Base-by-base conservation (phyloP, 2,329 filamentous ascomycete genomes). In the Cryoendolithus antarcticus region DNA sequence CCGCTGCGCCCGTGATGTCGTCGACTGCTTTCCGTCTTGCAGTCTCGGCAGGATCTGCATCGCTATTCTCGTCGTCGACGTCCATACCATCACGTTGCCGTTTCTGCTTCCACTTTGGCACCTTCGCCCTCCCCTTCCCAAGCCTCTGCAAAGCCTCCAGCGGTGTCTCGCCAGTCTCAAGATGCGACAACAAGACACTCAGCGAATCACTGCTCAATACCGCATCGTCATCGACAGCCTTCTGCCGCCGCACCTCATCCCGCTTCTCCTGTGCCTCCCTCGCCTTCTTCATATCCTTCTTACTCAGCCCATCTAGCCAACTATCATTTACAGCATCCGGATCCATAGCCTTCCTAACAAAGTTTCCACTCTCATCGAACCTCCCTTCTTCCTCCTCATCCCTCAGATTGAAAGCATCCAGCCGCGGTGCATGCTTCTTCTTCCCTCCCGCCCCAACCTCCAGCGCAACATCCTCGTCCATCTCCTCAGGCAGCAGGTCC, bases 351-450 rank as follows among this genome's bases (percentile, higher is more conserved):
- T 93, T 93, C 41, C 91, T 77, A 34, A 98, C 77, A 58, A 79
- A 98, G 60, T 96, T 98, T 7, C 89, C 89, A 1, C 79, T 68
- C 50, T 91, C 82, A 57, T 98, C 91, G 53, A 95, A 98, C 8
- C 78, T 73, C 1, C 91, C 91, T 50, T 96, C 89, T 54, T 96
- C 86, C 59, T 93, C 80, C 61, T 98, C 91, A 9, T 75, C 67
- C 43, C 76, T 78, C 71, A 98, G 83, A 56, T 98, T 96, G 71
- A 98, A 98, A 2, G 89, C 89, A 60, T 96, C 91, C 4, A 98
- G 72, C 58, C 91, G 85, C 2, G 91, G 91, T 2, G 91, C 91
- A 60, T 95, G 86, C 52, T 79, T 83, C 65, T 95, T 96, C 51
- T 93, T 81, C 2, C 83, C 82, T 10, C 91, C 91, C 1, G 85